Evolutionary conservation across 768 basidiomycete species (phyloP), one percentile per base, ranked within the genome.

Genomic region (Suillus weaverae): DNA sequence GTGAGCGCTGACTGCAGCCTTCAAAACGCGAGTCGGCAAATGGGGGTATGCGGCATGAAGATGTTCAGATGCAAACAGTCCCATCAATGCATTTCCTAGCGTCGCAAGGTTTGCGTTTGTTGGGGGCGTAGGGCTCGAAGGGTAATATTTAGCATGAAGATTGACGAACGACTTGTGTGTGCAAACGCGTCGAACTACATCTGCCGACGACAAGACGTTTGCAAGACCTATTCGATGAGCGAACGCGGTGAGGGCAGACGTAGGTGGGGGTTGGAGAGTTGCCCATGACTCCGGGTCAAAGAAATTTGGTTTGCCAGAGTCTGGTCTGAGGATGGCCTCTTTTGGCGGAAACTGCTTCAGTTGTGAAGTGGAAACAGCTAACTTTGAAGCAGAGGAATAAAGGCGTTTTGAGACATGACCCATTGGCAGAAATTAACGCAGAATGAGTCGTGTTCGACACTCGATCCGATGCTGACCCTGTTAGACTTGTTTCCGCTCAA

Each of bases 1-100:
- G 76, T 94, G 92, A 62, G 95, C 93, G 48, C 92, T 95, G 64
- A 97, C 87, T 16, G 93, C 95, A 7, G 93, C 91, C 78, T 97
- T 96, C 69, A 94, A 79, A 30, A 95, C 95, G 62, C 93, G 88
- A 26, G 94, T 95, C 2, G 97, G 97, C 33, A 99, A 84, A 72
- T 96, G 89, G 0, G 97, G 97, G 76, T 91, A 98, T 53, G 86
- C 82, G 14, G 88, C 81, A 62, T 91, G 84, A 46, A 97, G 79
- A 73, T 90, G 87, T 78, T 99, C 96, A 3, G 92, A 70, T 30
- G 94, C 91, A 74, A 97, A 95, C 36, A 97, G 82, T 62, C 96
- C 96, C 79, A 97, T 85, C 63, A 97, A 83, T 0, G 92, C 83
- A 80, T 97, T 97, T 46, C 95, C 96, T 16, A 96, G 78, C 0